phyloP scores from a whole-genome alignment of 1,139 yeast species.

The Candida pseudoviswanathii region DNA sequence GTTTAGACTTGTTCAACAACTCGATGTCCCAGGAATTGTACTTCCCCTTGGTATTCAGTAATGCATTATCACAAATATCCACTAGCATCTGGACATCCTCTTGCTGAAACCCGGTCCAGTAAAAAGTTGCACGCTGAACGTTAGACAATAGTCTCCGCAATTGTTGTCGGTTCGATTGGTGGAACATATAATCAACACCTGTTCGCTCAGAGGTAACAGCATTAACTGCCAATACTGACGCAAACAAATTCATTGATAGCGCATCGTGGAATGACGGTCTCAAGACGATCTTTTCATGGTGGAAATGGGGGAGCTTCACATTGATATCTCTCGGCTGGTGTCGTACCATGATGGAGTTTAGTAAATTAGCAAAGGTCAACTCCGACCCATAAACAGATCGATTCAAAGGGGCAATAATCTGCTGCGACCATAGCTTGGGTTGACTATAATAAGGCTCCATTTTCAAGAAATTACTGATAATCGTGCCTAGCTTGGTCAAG shows the following conservation, averaged over 20 bases:
- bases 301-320: conserved; percentile 58
- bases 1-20: conserved; percentile 44
- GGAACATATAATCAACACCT: conserved; percentile 72
- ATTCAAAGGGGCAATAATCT: conserved; percentile 52
- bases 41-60: conserved; percentile 32
- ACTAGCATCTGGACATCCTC: conserved; percentile 56
- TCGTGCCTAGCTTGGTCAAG: conserved; percentile 52
- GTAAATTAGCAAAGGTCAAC: conserved; percentile 38
- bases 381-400: conserved; percentile 40
- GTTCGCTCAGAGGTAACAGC: conserved; percentile 72
- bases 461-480: conserved; percentile 55
- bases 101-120: conserved; percentile 72
- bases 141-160: conserved; percentile 59
- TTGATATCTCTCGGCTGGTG: conserved; percentile 59
- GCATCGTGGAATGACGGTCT: conserved; percentile 64
- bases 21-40: conserved; percentile 40
- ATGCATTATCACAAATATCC: conserved; percentile 48
- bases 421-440: conserved; percentile 48
- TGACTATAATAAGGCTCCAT: conserved; percentile 60
- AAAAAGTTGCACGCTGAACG: conserved; percentile 66
- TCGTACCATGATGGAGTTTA: conserved; percentile 53
- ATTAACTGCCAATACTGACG: conserved; percentile 68
- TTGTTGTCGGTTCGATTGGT: conserved; percentile 56
- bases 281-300: conserved; percentile 57
- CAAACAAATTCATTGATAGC: conserved; percentile 61